Evolutionary conservation across 164 flowering plant genomes (phyloP), one percentile per base, ranked within the genome.

Genomic region (Taxillus chinensis): DNA sequence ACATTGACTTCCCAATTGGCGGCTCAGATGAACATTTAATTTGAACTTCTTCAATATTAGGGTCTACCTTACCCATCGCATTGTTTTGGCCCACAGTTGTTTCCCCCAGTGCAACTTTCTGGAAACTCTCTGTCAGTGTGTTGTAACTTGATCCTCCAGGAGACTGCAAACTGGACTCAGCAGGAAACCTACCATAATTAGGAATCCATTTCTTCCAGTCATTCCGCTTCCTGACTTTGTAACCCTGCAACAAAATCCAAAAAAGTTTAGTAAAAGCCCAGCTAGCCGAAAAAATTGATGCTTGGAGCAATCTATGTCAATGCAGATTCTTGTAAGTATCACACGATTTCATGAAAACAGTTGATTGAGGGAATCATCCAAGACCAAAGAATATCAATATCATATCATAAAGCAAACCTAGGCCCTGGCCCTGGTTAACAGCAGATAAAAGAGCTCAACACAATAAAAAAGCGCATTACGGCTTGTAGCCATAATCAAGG

Each of bases 161-260:
- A 9, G 75, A 68, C 9, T 10, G 69, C 7, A 62, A 48, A 12
- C 55, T 74, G 12, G 72, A 45, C 5, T 67, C 68, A n/a, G 74
- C 1, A 15, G 67, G 10, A 62, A 55, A 37, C 62, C 65, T 54
- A 54, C 60, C 52, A 45, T 77, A 65, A 7, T 66, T 43, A 16
- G 70, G 58, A 13, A 72, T 62, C 85, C 84, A 86, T 48, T 67
- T 80, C 79, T 50, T 74, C 88, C 88, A 86, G 39, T 78, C 85
- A 59, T 69, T 55, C 11, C 82, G 81, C 62, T 71, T 80, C 69
- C 92, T 80, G 43, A 86, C 57, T 73, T 75, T 83, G 60, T 83
- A 81, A 60, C 72, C 86, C 92, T 86, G 70, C 67, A 75, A 60
- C 66, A n/a, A 4, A 41, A 50, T n/a, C 5, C 45, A 10, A 51